Percentiles rank a stretch among this genome's conserved stretches.
Evolutionary conservation across 2,329 filamentous ascomycete species (phyloP).

Genomic region (Fusarium protoensiforme): DNA sequence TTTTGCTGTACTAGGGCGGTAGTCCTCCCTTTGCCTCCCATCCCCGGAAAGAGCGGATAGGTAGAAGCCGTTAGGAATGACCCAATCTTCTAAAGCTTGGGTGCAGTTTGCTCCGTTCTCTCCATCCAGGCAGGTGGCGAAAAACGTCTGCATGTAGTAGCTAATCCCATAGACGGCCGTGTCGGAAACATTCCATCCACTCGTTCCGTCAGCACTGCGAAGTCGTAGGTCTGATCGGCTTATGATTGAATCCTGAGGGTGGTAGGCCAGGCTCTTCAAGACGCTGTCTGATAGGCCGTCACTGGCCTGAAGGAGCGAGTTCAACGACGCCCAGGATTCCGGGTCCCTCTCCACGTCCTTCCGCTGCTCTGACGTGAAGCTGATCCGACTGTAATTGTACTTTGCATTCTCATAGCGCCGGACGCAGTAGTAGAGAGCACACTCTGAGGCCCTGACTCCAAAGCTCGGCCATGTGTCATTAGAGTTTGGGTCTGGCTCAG

Average conservation of each 20-base stretch:
- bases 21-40: not conserved
- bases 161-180: slow-evolving; percentile 23
- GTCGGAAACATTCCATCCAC: slow-evolving; percentile 15
- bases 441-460: slow-evolving; percentile 13
- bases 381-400: not conserved
- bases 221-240: slow-evolving; percentile 1
- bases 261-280: slow-evolving; percentile 4
- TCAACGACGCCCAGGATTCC: slow-evolving; percentile 5
- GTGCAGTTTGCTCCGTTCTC: slow-evolving; percentile 8
- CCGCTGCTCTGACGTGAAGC: slow-evolving; percentile 3
- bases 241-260: slow-evolving; percentile 4
- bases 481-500: not conserved
- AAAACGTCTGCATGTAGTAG: slow-evolving; percentile 21
- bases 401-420: slow-evolving; percentile 1
- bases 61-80: slow-evolving; percentile 19
- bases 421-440: slow-evolving; percentile 29
- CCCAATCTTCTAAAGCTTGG: slow-evolving; percentile 10
- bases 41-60: not conserved
- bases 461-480: slow-evolving; percentile 13
- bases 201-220: not conserved
- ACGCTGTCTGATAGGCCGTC: not conserved
- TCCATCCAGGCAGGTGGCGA: slow-evolving; percentile 10
- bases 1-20: slow-evolving; percentile 9
- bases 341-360: not conserved
- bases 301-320: not conserved